These are phyloP conservation scores for Trametes punicea DNA, from an alignment of 768 basidiomycete genomes.

Conservation along the genomic window DNA sequence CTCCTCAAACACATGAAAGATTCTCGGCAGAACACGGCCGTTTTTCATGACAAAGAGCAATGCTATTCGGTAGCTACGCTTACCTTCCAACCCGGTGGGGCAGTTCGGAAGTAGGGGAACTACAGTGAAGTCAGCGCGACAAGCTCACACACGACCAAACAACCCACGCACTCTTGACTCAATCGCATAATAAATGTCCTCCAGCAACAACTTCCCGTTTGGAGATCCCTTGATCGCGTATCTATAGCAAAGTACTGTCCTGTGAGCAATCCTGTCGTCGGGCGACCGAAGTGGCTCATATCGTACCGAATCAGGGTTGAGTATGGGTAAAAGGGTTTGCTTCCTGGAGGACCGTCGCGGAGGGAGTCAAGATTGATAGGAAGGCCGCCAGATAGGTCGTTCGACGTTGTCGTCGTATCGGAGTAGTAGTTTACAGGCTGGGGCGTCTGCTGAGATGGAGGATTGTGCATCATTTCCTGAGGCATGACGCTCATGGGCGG, in stretches of 20 bases:
- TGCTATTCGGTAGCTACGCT: slow-evolving; percentile 28
- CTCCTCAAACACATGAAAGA: not conserved
- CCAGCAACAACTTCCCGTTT: slow-evolving; percentile 78
- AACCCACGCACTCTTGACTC: slow-evolving; percentile 69
- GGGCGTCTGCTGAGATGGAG: slow-evolving; percentile 22
- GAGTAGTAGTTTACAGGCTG: slow-evolving; percentile 58
- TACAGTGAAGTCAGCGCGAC: slow-evolving; percentile 31
- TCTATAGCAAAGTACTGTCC: slow-evolving; percentile 35
- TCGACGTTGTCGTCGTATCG: slow-evolving; percentile 47
- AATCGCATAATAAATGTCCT: slow-evolving; percentile 91
- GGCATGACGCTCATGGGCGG: slow-evolving; percentile 54
- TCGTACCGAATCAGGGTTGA: slow-evolving; percentile 86
- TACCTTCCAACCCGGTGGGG: slow-evolving; percentile 91
- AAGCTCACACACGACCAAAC: not conserved
- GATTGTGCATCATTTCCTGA: slow-evolving; percentile 54
- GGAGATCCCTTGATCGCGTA: slow-evolving; percentile 92
- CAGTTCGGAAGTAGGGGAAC: slow-evolving; percentile 88
- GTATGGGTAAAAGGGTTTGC: slow-evolving; percentile 89
- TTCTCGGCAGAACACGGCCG: no score
- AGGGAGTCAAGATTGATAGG: slow-evolving; percentile 86
- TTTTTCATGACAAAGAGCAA: not conserved
- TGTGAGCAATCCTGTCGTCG: slow-evolving; percentile 3
- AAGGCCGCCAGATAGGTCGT: slow-evolving; percentile 77
- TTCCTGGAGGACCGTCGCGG: slow-evolving; percentile 83
- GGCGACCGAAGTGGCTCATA: not conserved